phyloP scores from a whole-genome alignment of 2,329 filamentous ascomycete genomes.

The Aspergillus proliferans region DNA sequence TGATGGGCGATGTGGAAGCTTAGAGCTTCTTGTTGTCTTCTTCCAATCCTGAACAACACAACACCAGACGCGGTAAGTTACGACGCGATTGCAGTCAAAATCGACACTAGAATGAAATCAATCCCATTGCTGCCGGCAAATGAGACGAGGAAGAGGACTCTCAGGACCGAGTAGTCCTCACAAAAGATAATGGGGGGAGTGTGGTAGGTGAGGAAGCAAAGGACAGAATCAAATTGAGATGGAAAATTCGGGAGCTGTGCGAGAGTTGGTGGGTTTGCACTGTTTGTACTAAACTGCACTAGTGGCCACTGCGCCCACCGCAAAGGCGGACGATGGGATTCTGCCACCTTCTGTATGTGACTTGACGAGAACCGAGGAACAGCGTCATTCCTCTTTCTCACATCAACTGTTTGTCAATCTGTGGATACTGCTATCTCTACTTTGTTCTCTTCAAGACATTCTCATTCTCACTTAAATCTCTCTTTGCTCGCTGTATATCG shows the following conservation, averaged over 20 bases:
- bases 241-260: slow-evolving; percentile 7
- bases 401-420: background rate
- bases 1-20: slow-evolving; percentile 41
- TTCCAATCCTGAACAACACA: slow-evolving; percentile 10
- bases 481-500: slow-evolving; percentile 1
- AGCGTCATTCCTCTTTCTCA: slow-evolving; percentile 1
- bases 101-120: slow-evolving; percentile 22
- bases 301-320: background rate
- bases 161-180: slow-evolving; percentile 19
- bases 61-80: slow-evolving; percentile 12
- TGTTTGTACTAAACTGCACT: slow-evolving; percentile 11
- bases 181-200: slow-evolving; percentile 4
- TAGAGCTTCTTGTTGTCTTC: slow-evolving; percentile 8
- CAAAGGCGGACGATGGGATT: slow-evolving; percentile 27
- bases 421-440: background rate
- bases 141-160: slow-evolving; percentile 19
- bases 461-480: background rate
- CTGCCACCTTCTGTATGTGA: slow-evolving; percentile 28
- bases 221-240: slow-evolving; percentile 23
- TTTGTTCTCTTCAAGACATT: background rate
- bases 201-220: slow-evolving; percentile 4
- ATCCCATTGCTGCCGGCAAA: slow-evolving; percentile 31
- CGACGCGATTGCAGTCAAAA: slow-evolving; percentile 23
- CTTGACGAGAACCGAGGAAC: background rate
- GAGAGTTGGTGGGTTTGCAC: slow-evolving; percentile 8